Conservation (phyloP, 768 basidiomycete genomes). For the Leucocoprinus sp. region DNA sequence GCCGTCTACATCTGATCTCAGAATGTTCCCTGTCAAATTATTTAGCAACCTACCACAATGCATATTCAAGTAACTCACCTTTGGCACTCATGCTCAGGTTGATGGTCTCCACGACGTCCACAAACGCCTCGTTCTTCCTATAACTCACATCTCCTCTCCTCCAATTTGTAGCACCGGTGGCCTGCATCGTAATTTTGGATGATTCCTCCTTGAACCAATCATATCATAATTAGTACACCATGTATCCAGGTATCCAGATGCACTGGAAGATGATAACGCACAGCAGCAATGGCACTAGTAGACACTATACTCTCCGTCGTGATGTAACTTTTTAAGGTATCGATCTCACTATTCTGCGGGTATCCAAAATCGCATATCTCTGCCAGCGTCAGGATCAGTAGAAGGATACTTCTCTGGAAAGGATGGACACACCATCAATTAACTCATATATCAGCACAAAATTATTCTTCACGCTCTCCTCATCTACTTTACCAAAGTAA, state of each 20-base stretch:
- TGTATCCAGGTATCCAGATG: too few species aligned
- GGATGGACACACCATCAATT: slow-evolving; percentile 68
- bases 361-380: slow-evolving; percentile 99
- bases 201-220: slow-evolving; percentile 72
- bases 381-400: slow-evolving; percentile 9
- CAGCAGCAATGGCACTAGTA: slow-evolving; percentile 66
- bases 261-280: too few species aligned
- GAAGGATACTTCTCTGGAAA: background rate
- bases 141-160: slow-evolving; percentile 93
- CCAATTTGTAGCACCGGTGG: slow-evolving; percentile 96
- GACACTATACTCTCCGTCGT: slow-evolving; percentile 95
- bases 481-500: slow-evolving; percentile 98
- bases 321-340: slow-evolving; percentile 95
- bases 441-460: slow-evolving; percentile 98
- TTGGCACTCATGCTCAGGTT: slow-evolving; percentile 97
- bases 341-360: slow-evolving; percentile 97
- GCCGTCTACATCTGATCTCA: slow-evolving; percentile 96
- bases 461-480: slow-evolving; percentile 98
- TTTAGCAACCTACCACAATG: background rate
- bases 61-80: slow-evolving; percentile 37
- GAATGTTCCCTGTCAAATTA: slow-evolving; percentile 54
- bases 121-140: slow-evolving; percentile 99
- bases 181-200: slow-evolving; percentile 93
- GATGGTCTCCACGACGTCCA: slow-evolving; percentile 97
- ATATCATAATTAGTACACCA: background rate